Percentiles rank a stretch among this genome's conserved stretches.
Conservation (phyloP, 2,329 filamentous ascomycete species). For the Aspergillus luchuensis region DNA sequence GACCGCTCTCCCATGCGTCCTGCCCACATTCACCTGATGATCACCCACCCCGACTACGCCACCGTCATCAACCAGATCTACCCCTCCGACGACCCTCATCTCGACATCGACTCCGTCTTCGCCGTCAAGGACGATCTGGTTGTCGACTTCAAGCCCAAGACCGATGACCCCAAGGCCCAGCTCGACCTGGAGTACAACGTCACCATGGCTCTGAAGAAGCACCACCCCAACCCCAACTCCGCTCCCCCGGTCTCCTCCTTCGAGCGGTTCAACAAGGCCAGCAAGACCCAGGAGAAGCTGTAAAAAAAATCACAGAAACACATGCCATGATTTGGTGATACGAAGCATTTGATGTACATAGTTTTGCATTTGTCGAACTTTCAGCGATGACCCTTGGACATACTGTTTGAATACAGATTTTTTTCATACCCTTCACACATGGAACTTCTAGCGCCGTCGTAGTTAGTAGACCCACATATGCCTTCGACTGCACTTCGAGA, state of each 20-base stretch:
- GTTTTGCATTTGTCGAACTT: not conserved
- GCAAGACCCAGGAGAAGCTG: conserved; percentile 14
- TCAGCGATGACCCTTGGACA: not conserved
- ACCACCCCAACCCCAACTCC: conserved; percentile 43
- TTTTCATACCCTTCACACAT: not conserved
- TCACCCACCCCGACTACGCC: conserved; percentile 58
- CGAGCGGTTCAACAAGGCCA: conserved; percentile 36
- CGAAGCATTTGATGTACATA: not conserved
- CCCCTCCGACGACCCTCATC: conserved; percentile 60
- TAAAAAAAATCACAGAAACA: conserved; percentile 1
- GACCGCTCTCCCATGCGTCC: conserved; percentile 63
- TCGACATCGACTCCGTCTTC: conserved; percentile 62
- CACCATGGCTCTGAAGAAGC: conserved; percentile 52
- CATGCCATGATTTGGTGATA: not conserved
- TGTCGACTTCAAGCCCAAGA: conserved; percentile 58
- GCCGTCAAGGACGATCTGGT: conserved; percentile 64
- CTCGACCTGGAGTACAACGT: conserved; percentile 67
- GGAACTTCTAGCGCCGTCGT: not conserved
- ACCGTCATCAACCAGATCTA: conserved; percentile 61
- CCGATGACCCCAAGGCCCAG: conserved; percentile 54
- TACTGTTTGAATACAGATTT: not conserved
- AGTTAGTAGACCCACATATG: no score
- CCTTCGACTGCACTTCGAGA: no score
- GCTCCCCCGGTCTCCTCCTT: conserved; percentile 42
- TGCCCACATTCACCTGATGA: conserved; percentile 63